A percentile compares a stretch with the other conserved stretches of the same genome.
Evolutionary conservation across 768 basidiomycete genomes (phyloP).

Genomic region (Lactifluus piperatus): DNA sequence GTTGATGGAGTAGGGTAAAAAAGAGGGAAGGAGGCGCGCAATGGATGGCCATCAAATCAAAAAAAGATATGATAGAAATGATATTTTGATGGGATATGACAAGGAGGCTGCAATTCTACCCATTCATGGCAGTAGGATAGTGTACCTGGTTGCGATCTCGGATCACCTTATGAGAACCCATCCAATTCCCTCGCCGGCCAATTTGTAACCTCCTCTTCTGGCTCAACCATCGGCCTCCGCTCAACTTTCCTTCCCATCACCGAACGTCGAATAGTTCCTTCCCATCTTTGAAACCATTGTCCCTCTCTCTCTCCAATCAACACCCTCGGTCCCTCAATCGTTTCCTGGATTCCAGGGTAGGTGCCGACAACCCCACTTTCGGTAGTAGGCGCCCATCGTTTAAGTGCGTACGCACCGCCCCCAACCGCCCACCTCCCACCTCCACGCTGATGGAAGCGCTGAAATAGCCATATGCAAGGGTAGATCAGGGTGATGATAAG

Average conservation of each 20-base stretch:
- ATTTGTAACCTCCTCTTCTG: conserved; percentile 12
- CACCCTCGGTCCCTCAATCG: conserved; percentile 28
- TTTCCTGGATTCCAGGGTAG: conserved; percentile 22
- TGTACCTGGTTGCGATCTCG: background rate
- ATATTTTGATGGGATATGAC: background rate
- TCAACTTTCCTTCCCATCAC: conserved; percentile 30
- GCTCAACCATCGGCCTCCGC: conserved; percentile 12
- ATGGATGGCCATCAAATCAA: background rate
- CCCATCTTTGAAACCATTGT: conserved; percentile 76
- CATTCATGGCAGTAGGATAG: background rate
- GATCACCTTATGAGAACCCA: background rate
- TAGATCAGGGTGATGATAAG: conserved; percentile 62
- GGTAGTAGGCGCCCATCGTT: conserved; percentile 28
- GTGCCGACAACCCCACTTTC: background rate
- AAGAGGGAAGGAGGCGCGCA: background rate
- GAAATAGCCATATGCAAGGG: conserved; percentile 76
- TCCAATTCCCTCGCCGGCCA: background rate
- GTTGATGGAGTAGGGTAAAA: background rate
- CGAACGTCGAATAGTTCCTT: conserved; percentile 52
- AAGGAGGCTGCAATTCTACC: no score
- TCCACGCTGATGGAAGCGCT: conserved; percentile 53
- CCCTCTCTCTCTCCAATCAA: conserved; percentile 59
- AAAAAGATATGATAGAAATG: background rate
- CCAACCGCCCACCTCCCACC: conserved; percentile 73
- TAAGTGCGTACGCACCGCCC: conserved; percentile 69